Percentiles rank a stretch among this genome's conserved stretches.
phyloP scores from a whole-genome alignment of 2,329 filamentous ascomycete genomes.

The Metarhizium brunneum region DNA sequence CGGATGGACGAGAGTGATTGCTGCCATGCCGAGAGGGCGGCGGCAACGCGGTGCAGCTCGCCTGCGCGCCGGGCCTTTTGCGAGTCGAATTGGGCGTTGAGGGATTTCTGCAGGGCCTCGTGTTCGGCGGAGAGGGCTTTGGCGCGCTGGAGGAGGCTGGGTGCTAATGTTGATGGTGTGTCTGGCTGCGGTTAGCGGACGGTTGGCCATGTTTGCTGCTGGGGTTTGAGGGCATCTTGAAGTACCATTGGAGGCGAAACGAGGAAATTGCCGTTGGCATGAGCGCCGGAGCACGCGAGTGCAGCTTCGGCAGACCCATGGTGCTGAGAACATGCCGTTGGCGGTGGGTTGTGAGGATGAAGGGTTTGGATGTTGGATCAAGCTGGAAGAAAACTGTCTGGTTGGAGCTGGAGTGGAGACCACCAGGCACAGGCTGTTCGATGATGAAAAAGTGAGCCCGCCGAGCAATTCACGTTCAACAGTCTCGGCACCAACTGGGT shows the following conservation, averaged over 20 bases:
- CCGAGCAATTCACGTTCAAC: too few species aligned
- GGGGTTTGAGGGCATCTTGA: neutral
- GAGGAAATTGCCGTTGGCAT: constrained; percentile 16
- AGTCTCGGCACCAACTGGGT: neutral
- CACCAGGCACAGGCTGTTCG: neutral
- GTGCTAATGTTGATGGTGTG: constrained; percentile 30
- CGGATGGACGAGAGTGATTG: constrained; percentile 39
- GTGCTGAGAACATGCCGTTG: constrained; percentile 20
- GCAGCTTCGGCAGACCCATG: constrained; percentile 29
- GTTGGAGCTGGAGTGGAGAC: neutral
- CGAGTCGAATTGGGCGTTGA: constrained; percentile 46
- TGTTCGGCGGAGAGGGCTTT: constrained; percentile 49
- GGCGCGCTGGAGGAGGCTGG: constrained; percentile 51
- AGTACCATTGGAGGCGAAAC: constrained; percentile 24
- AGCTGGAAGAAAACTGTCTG: neutral
- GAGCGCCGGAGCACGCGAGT: constrained; percentile 18
- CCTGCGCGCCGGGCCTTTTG: constrained; percentile 50
- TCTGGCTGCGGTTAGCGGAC: neutral
- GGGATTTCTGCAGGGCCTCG: constrained; percentile 38
- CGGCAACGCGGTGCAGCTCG: constrained; percentile 48
- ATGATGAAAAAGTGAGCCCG: too few species aligned
- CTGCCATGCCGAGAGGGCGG: constrained; percentile 51
- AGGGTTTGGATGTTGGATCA: neutral
- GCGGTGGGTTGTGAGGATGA: neutral
- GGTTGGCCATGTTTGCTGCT: neutral